Evolutionary conservation across 1,284 basidiomycete genomes (phyloP), one percentile per base, ranked within the genome.

Genomic region (Mycena sp.): DNA sequence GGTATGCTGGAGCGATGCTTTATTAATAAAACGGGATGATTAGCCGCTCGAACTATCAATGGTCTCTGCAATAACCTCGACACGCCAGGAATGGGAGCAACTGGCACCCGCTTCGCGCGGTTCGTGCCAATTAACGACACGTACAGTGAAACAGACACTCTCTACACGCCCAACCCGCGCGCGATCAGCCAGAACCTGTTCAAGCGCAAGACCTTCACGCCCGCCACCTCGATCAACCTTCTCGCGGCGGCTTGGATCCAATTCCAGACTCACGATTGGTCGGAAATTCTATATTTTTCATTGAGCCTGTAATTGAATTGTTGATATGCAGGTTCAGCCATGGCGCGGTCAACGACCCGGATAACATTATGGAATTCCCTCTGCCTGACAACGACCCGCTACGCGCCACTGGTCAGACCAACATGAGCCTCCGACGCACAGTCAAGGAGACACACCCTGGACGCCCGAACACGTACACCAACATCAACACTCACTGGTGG

Each of bases 211-310:
- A 26, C 1, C 1, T 64, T 64, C 30, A 44, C 30, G 9, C 63
- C 63, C 10, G 63, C 63, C 10, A 56, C 44, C 25, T 40, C 51
- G 2, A 64, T 64, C 6, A 64, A 64, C 23, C 37, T 55, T 23
- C 53, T 64, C 14, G 63, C 63, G 2, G 28, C 58, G 3, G 62
- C 62, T 7, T 64, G 62, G 62, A 64, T 64, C 40, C 62, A 64
- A 21, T 64, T 64, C 23, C 62, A 64, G 29, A 45, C 44, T 16
- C 59, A 61, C 21, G 59, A 62, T 17, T 62, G 60, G 60, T 62
- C 5, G 1, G 49, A 16, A 40, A 26, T 6, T 28, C 3, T 35
- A 17, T n/a, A 4, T 29, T 48, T 19, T 3, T n/a, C 17, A n/a
- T 9, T 49, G 16, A 5, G 26, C 28, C 46, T n/a, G 26, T n/a